A percentile compares a stretch with the other conserved stretches of the same genome.
phyloP scores from a whole-genome alignment of 2,329 filamentous ascomycete species.

The Byssochlamys sp. region DNA sequence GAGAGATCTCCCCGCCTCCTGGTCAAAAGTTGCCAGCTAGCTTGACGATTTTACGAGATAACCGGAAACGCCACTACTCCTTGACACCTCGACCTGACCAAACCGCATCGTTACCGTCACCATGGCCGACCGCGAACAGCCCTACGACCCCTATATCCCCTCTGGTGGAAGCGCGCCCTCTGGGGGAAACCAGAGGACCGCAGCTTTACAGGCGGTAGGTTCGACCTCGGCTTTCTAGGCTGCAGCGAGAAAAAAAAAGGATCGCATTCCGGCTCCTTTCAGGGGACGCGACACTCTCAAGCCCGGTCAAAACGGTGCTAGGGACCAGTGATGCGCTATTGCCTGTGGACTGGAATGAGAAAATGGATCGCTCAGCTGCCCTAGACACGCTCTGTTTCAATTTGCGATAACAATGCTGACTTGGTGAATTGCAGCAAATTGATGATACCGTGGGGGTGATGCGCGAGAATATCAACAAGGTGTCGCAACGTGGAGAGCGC shows the following conservation, averaged over 20 bases:
- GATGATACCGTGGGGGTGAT: conserved; percentile 90
- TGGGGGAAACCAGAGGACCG: conserved; percentile 55
- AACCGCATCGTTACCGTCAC: conserved; percentile 11
- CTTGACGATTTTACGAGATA: conserved; percentile 11
- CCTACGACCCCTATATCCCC: conserved; percentile 85
- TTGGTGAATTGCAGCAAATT: conserved; percentile 65
- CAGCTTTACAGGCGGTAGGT: conserved; percentile 78
- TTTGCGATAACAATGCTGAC: conserved; percentile 12
- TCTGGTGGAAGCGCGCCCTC: conserved; percentile 45
- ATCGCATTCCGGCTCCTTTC: neutral
- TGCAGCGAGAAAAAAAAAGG: neutral
- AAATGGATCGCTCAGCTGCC: neutral
- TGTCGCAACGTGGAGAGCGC: conserved; percentile 81
- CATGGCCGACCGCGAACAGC: conserved; percentile 52
- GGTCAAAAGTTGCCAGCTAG: conserved; percentile 4
- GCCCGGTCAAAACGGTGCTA: neutral
- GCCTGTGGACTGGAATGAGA: conserved; percentile 5
- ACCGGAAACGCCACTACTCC: conserved; percentile 8
- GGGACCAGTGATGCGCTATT: conserved; percentile 2
- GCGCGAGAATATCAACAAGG: conserved; percentile 95
- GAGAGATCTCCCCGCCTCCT: neutral
- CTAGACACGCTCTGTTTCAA: neutral
- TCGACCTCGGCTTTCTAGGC: conserved; percentile 5
- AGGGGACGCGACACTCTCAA: neutral
- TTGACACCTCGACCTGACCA: conserved; percentile 4